Evolutionary conservation across 352 stramenopile species (phyloP).

Genomic region (Phytophthora pinifolia): DNA sequence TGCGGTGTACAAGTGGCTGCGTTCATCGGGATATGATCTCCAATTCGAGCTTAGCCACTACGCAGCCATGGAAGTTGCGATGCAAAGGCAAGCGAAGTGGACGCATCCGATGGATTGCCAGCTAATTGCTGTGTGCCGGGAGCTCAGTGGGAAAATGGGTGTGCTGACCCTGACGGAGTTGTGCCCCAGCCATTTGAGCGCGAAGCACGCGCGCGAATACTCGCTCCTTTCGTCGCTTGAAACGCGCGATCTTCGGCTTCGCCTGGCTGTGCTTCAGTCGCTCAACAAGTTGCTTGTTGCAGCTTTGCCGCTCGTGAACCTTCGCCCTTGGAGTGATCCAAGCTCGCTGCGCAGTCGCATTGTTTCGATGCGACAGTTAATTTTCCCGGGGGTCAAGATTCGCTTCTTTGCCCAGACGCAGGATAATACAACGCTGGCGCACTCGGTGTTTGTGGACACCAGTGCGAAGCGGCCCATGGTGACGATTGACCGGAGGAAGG

Average conservation of each 20-base stretch:
- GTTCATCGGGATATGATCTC: conserved; percentile 56
- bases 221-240: conserved; percentile 42
- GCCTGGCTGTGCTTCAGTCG: conserved; percentile 57
- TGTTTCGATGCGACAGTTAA: conserved; percentile 55
- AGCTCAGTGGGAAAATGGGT: conserved; percentile 49
- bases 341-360: conserved; percentile 53
- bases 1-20: conserved; percentile 48
- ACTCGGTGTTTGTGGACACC: conserved; percentile 42
- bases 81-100: conserved; percentile 61
- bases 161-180: conserved; percentile 63
- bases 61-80: conserved; percentile 37
- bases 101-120: conserved; percentile 76
- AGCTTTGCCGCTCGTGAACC: conserved; percentile 65
- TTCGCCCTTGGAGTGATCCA: conserved; percentile 52
- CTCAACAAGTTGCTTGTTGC: conserved; percentile 58
- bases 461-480: conserved; percentile 64
- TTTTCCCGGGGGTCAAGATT: conserved; percentile 80
- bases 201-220: conserved; percentile 34
- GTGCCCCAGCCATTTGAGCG: conserved; percentile 59
- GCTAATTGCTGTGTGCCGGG: conserved; percentile 47
- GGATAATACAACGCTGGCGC: conserved; percentile 66
- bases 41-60: conserved; percentile 57
- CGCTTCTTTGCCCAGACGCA: conserved; percentile 67
- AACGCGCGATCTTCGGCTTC: conserved; percentile 57
- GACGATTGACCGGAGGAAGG: conserved; percentile 64